Evolutionary conservation across 768 basidiomycete species (phyloP), one percentile per base, ranked within the genome.

Genomic region (Boletus eberwhitei): DNA sequence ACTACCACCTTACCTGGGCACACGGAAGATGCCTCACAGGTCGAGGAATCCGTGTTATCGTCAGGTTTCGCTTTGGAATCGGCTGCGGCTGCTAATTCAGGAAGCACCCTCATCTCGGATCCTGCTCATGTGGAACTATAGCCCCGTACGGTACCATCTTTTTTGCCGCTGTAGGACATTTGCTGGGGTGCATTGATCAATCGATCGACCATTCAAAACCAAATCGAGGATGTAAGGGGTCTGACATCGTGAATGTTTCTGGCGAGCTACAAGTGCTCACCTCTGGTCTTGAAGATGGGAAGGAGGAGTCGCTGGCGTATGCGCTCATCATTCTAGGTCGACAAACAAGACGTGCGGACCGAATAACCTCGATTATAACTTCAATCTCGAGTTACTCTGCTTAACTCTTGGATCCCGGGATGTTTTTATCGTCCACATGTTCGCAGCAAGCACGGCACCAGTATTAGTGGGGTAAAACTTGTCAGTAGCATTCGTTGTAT

Each of bases 41-140:
- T 22, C 2, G 21, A 8, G n/a, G 53, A 59, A 41, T 31, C 50
- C n/a, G 42, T 51, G 19, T n/a, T 49, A 31, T 47, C 32, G 22
- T 51, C 47, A 12, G 40, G 22, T 19, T 8, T 43, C 13, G 35
- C 22, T 34, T 40, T 54, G 24, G 60, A 43, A 19, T 36, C 43
- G 1, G 13, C 31, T 8, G 12, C 19, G 12, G n/a, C 22, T 38
- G 31, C 26, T 29, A 52, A 39, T 46, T 12, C 55, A 13, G 58
- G 17, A 37, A 49, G 21, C 31, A 50, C 51, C 8, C 26, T 26
- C 5, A 36, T 48, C 14, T 24, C 41, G 19, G 52, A 60, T 21
- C 42, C 51, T 39, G 41, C 29, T 34, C 64, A 42, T 39, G 44
- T 64, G 4, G 64, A 67, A 35, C 42, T 64, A n/a, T 64, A 64